phyloP scores from a whole-genome alignment of 1,284 basidiomycete species.

The Papiliotrema nemorosa region DNA sequence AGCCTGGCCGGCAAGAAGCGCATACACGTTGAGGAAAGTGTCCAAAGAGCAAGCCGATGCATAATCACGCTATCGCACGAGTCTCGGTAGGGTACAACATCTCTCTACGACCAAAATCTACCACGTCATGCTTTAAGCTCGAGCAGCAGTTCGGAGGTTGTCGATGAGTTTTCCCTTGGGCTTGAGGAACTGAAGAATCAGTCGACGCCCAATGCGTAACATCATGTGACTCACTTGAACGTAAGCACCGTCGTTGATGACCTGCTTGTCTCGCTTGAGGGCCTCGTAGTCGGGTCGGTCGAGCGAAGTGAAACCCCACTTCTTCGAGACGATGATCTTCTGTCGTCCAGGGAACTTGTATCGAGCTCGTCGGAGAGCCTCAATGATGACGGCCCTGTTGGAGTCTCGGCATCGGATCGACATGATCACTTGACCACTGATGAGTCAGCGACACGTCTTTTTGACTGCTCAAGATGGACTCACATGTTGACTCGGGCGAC shows the following conservation, averaged over 20 bases:
- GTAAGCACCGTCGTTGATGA: conserved; percentile 61
- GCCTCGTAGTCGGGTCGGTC: conserved; percentile 83
- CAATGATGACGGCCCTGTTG: conserved; percentile 85
- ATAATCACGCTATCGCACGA: conserved; percentile 1
- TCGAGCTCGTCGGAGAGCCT: conserved; percentile 93
- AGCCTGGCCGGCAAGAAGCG: too few species aligned
- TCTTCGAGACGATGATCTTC: conserved; percentile 97
- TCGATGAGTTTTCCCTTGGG: conserved; percentile 77
- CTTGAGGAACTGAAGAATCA: conserved; percentile 66
- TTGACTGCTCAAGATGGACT: conserved; percentile 11
- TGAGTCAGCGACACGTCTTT: conserved; percentile 5
- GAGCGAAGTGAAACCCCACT: conserved; percentile 98
- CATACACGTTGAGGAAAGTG: too few species aligned
- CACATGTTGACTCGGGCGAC: conserved; percentile 50
- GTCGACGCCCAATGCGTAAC: conserved; percentile 2
- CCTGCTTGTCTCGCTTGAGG: conserved; percentile 83
- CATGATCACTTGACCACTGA: conserved; percentile 92
- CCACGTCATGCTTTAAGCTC: conserved; percentile 51
- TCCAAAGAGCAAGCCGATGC: too few species aligned
- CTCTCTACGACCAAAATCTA: neutral
- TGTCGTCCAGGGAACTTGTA: conserved; percentile 99
- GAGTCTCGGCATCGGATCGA: conserved; percentile 90
- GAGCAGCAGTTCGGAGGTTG: conserved; percentile 79
- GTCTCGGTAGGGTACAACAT: conserved; percentile 9
- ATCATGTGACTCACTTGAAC: conserved; percentile 56